Percentiles rank a stretch among this genome's conserved stretches.
These are phyloP conservation scores for Phaeosphaeriaceae sp. DNA, from an alignment of 2,329 filamentous ascomycete species.

Conservation along the genomic window DNA sequence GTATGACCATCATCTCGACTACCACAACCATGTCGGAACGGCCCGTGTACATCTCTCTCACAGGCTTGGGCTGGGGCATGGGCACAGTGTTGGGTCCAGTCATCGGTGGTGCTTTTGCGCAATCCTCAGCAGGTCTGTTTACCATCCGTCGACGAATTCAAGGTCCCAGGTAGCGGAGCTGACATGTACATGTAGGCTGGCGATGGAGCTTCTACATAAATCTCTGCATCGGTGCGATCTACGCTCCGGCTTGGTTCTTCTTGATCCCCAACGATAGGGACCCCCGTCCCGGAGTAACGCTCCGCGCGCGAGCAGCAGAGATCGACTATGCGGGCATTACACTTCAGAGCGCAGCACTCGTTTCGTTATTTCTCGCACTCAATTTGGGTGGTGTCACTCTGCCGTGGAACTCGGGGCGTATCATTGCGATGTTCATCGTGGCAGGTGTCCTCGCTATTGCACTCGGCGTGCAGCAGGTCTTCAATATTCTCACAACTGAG, in stretches of 20 bases:
- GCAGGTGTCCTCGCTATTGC: not conserved
- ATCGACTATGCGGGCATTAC: not conserved
- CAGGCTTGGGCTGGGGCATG: constrained; percentile 49
- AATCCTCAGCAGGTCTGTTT: constrained; percentile 25
- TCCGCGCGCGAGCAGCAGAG: not conserved
- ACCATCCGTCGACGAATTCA: no score
- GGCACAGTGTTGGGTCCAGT: constrained; percentile 38
- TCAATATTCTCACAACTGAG: not conserved
- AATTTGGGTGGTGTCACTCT: not conserved
- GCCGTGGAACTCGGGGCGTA: not conserved
- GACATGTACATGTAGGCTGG: constrained; percentile 40
- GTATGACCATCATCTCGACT: constrained; percentile 32
- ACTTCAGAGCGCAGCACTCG: not conserved
- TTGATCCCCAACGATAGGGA: constrained; percentile 10
- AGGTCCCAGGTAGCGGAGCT: not conserved
- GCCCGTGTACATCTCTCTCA: constrained; percentile 34
- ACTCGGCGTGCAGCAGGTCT: not conserved
- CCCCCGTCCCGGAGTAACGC: constrained; percentile 4
- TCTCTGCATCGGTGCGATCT: constrained; percentile 55
- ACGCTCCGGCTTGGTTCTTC: constrained; percentile 41
- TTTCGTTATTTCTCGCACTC: not conserved
- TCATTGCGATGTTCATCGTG: not conserved
- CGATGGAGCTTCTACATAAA: constrained; percentile 64
- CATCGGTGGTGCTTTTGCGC: constrained; percentile 58
- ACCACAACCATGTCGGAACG: constrained; percentile 41